Evolutionary conservation across 352 stramenopile genomes (phyloP).

Genomic region (Elongisporangium undulatum): DNA sequence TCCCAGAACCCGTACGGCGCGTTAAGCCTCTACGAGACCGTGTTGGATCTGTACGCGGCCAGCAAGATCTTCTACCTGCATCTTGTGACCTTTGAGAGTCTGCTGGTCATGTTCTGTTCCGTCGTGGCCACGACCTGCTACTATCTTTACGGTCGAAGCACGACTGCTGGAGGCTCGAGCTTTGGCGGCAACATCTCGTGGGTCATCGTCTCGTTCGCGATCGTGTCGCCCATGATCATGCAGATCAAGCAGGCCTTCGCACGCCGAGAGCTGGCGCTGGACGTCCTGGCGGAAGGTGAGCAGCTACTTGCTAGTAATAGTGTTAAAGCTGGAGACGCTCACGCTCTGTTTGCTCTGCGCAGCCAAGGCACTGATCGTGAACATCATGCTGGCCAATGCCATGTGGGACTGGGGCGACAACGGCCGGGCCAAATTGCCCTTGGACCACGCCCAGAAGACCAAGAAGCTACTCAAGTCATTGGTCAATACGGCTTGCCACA

Average conservation of each 20-base stretch:
- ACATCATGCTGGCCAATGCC: slow-evolving; percentile 74
- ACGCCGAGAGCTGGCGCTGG: slow-evolving; percentile 64
- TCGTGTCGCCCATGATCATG: slow-evolving; percentile 87
- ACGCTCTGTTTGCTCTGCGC: slow-evolving; percentile 16
- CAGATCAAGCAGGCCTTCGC: slow-evolving; percentile 82
- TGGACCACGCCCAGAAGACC: slow-evolving; percentile 43
- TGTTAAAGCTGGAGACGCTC: not conserved
- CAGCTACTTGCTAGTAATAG: slow-evolving; percentile 1
- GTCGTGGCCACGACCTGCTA: slow-evolving; percentile 60
- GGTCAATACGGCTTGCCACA: slow-evolving; percentile 33
- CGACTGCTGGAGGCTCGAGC: slow-evolving; percentile 18
- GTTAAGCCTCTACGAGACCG: slow-evolving; percentile 49
- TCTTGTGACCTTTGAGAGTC: slow-evolving; percentile 71
- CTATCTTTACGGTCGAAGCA: slow-evolving; percentile 48
- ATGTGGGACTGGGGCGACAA: slow-evolving; percentile 80
- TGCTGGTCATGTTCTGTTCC: slow-evolving; percentile 66
- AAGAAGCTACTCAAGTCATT: slow-evolving; percentile 49
- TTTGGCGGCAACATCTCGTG: slow-evolving; percentile 85
- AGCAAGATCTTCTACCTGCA: slow-evolving; percentile 72
- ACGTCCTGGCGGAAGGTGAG: slow-evolving; percentile 59
- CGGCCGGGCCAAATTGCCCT: slow-evolving; percentile 47
- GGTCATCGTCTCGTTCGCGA: slow-evolving; percentile 75
- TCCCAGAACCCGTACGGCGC: too few species aligned
- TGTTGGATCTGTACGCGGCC: slow-evolving; percentile 75
- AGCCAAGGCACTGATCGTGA: slow-evolving; percentile 62